Conservation (phyloP, 768 basidiomycete genomes). For the Boletus tomentosulus region DNA sequence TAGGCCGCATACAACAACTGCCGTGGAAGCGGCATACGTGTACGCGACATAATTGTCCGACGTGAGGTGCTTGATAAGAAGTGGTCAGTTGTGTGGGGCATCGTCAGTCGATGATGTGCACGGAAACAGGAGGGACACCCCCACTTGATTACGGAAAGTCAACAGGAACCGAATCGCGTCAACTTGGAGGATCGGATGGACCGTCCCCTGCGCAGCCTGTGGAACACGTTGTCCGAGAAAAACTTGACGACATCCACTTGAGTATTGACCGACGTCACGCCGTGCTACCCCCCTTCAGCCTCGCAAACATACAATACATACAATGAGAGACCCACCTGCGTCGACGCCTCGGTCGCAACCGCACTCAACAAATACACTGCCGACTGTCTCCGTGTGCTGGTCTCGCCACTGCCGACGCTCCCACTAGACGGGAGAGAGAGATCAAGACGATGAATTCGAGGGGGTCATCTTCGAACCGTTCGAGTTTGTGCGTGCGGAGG, state of each 20-base stretch:
- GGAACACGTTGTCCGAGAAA: conserved; percentile 87
- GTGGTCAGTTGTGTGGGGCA: conserved; percentile 57
- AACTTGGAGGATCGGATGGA: conserved; percentile 89
- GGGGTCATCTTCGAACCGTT: conserved; percentile 96
- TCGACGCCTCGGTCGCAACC: conserved; percentile 85
- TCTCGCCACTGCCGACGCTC: conserved; percentile 46
- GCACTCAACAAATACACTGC: conserved; percentile 94
- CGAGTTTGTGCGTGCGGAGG: conserved; percentile 83
- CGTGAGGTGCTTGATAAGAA: conserved; percentile 75
- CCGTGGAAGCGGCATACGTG: conserved; percentile 97
- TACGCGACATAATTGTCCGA: conserved; percentile 89
- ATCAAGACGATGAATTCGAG: conserved; percentile 64
- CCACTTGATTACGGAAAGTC: conserved; percentile 94
- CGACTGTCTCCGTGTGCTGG: conserved; percentile 82
- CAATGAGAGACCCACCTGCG: conserved; percentile 46
- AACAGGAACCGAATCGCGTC: conserved; percentile 94
- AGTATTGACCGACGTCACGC: conserved; percentile 89
- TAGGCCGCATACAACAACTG: conserved; percentile 59
- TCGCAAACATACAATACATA: not conserved
- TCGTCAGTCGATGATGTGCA: not conserved
- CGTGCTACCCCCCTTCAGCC: conserved; percentile 49
- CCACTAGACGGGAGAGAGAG: conserved; percentile 42
- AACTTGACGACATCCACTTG: conserved; percentile 93
- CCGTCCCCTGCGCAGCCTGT: conserved; percentile 61
- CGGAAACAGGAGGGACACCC: not conserved